A percentile compares a stretch with the other conserved stretches of the same genome.
Evolutionary conservation across 257 asterid species (phyloP).

Genomic region (Jaltomata sinuosa): DNA sequence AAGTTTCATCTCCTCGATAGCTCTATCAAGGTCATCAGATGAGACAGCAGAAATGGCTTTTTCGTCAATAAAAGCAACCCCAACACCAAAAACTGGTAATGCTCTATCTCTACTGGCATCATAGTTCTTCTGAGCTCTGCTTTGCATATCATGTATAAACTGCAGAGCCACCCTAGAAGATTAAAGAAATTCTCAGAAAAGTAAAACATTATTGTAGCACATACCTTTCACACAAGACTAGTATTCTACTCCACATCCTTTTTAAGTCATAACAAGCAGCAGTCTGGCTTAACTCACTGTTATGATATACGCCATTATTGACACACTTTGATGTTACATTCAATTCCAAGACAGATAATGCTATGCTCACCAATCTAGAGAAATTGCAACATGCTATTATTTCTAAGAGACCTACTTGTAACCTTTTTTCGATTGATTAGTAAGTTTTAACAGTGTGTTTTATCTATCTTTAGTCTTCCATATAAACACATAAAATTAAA

Average conservation of each 20-base stretch:
- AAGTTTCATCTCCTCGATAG: conserved; percentile 46
- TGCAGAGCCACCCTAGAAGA: conserved; percentile 88
- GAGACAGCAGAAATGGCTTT: conserved; percentile 20
- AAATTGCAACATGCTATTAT: background rate
- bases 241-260: background rate
- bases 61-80: conserved; percentile 77
- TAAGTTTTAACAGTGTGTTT: background rate
- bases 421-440: background rate
- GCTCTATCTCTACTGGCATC: conserved; percentile 79
- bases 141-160: conserved; percentile 83
- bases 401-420: background rate
- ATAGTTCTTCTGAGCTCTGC: conserved; percentile 68
- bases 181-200: conserved; percentile 5
- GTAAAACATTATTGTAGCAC: background rate
- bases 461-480: background rate
- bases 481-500: too few species aligned
- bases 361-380: background rate
- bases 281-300: background rate
- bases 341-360: background rate
- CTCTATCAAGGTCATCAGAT: conserved; percentile 23
- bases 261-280: background rate
- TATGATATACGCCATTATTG: background rate
- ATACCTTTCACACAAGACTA: background rate
- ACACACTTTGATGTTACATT: background rate
- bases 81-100: conserved; percentile 82